Conservation (phyloP, 169 alveolate genomes). For the Plasmodium gonderi region DNA sequence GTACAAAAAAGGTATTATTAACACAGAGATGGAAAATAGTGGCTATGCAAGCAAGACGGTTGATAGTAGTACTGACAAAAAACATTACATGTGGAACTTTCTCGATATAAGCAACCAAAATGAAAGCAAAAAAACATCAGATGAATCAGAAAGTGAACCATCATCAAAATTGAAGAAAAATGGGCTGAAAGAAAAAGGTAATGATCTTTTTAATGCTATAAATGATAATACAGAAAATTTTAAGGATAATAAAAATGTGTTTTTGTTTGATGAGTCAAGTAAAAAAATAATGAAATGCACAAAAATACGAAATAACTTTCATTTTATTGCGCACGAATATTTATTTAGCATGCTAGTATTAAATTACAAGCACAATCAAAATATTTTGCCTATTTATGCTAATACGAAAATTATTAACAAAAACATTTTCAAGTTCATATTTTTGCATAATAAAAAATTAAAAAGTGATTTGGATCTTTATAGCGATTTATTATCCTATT, state of each 20-base stretch:
- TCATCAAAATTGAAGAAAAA: neutral
- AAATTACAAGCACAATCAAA: constrained; percentile 62
- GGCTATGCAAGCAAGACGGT: neutral
- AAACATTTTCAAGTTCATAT: constrained; percentile 35
- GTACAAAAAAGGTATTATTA: neutral
- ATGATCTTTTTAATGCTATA: neutral
- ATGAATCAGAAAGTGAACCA: neutral
- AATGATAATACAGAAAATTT: constrained; percentile 1
- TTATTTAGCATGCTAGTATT: constrained; percentile 12
- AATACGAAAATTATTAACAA: constrained; percentile 9
- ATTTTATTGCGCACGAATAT: constrained; percentile 2
- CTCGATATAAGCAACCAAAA: neutral
- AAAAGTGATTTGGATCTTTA: constrained; percentile 46
- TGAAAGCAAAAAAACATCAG: neutral
- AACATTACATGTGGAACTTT: neutral
- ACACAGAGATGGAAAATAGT: neutral
- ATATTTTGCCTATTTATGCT: constrained; percentile 27
- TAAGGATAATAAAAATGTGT: constrained; percentile 38
- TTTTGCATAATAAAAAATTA: constrained; percentile 41
- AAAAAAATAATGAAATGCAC: constrained; percentile 24
- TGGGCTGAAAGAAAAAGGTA: neutral
- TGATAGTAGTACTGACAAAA: neutral
- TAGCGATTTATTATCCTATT: constrained; percentile 28
- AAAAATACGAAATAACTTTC: constrained; percentile 52
- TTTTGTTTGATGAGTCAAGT: constrained; percentile 36